Evolutionary conservation across 176 grass and related monocot genomes (phyloP), one percentile per base, ranked within the genome.

Genomic region (Puccinellia tenuiflora): DNA sequence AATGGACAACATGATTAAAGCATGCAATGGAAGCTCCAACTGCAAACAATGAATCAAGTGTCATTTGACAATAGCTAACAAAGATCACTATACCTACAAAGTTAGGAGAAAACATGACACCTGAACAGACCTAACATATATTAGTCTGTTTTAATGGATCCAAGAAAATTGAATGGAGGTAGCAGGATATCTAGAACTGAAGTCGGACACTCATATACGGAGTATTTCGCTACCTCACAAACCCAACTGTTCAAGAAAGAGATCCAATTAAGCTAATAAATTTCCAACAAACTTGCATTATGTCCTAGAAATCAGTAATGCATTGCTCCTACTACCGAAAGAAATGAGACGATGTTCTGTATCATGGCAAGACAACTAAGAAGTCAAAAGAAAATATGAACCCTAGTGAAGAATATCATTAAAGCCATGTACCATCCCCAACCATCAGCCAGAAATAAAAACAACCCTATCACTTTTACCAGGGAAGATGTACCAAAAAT

Each of bases 401-500:
- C 39, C 8, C 18, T 15, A 79, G 39, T 34, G 26, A 48, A 50
- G 45, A 50, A 18, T 47, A 66, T 33, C 5, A 16, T 65, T 47
- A 48, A 78, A 79, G 21, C 37, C 54, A 61, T 24, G 35, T 29
- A 78, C 15, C 35, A 78, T 28, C 14, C 7, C 17, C 39, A 60
- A 37, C 12, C 33, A 42, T 55, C 12, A 77, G 64, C 21, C 38
- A 24, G 6, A 25, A 37, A 42, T 24, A 39, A 69, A 69, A 68
- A 43, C 21, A 70, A 70, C 5, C 74, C 15, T 61, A 28, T 45
- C 8, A 57, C 25, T 42, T 81, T 24, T 12, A 1, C 28, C 9
- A 74, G 38, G 39, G 46, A 83, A 48, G 81, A 33, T 75, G 55
- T 42, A 48, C 9, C 50, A 69, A 68, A 42, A 54, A 76, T 68